A percentile compares a stretch with the other conserved stretches of the same genome.
Conservation (phyloP, 805 yeast genomes). For the Saccharomycopsis amapae region DNA sequence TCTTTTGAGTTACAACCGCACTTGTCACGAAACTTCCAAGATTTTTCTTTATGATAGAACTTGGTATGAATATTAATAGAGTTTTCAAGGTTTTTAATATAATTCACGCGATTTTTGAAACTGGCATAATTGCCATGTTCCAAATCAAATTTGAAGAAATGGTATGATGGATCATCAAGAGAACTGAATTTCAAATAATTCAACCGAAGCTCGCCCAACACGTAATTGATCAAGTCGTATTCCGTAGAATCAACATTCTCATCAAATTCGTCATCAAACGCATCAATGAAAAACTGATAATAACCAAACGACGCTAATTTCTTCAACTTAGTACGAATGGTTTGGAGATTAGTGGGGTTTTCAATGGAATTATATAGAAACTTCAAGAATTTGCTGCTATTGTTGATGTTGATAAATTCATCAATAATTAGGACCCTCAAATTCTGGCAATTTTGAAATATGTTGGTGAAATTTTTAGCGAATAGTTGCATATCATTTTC, state of each 20-base stretch:
- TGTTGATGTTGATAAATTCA: conserved; percentile 15
- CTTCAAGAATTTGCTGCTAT: conserved; percentile 9
- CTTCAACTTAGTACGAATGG: neutral
- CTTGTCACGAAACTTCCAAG: conserved; percentile 12
- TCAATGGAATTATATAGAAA: conserved; percentile 7
- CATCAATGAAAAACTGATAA: conserved; percentile 15
- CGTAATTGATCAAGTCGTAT: conserved; percentile 14
- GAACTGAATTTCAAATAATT: conserved; percentile 18
- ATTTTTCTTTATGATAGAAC: conserved; percentile 13
- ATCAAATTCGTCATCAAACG: conserved; percentile 18
- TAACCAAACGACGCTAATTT: conserved; percentile 17
- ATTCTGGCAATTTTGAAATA: conserved; percentile 9
- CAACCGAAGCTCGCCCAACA: conserved; percentile 4
- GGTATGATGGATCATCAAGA: conserved; percentile 17
- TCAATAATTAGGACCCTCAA: conserved; percentile 16
- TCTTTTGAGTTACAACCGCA: conserved; percentile 9
- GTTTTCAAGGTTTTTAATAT: conserved; percentile 10
- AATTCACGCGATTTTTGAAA: conserved; percentile 4
- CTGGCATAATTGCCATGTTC: neutral
- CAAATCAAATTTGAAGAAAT: conserved; percentile 7
- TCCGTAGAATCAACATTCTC: conserved; percentile 18
- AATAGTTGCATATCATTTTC: conserved; percentile 3
- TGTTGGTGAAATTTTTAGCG: conserved; percentile 8
- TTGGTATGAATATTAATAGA: conserved; percentile 9
- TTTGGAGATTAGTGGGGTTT: too few species aligned